Percentiles rank a stretch among this genome's conserved stretches.
phyloP scores from a whole-genome alignment of 1,139 yeast species.

The Kodamaea ohmeri region DNA sequence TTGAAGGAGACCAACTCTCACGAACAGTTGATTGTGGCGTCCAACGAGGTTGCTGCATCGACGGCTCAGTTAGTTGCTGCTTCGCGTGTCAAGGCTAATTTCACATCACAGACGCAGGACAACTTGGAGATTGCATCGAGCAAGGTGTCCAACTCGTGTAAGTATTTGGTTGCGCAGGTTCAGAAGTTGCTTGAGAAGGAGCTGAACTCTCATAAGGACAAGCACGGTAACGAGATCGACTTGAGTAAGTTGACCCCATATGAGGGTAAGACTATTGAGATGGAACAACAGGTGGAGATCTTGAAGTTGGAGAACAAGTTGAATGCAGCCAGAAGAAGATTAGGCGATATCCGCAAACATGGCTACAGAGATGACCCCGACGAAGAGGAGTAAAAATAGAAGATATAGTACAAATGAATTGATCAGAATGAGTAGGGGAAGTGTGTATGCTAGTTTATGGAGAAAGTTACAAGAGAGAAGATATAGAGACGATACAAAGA shows the following conservation, averaged over 20 bases:
- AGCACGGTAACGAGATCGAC: conserved; percentile 50
- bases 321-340: conserved; percentile 68
- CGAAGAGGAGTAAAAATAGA: conserved; percentile 37
- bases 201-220: conserved; percentile 15
- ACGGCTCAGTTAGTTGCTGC: conserved; percentile 94
- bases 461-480: no score
- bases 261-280: conserved; percentile 82
- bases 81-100: conserved; percentile 80
- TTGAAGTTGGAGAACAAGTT: conserved; percentile 77
- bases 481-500: no score
- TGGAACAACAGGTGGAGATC: conserved; percentile 93
- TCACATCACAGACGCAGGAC: conserved; percentile 76
- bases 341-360: conserved; percentile 81
- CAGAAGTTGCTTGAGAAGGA: conserved; percentile 54
- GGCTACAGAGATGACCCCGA: conserved; percentile 66
- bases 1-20: conserved; percentile 61
- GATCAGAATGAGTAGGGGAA: no score
- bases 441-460: no score
- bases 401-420: no score
- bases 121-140: conserved; percentile 67
- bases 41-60: conserved; percentile 89
- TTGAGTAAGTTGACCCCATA: conserved; percentile 69
- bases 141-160: conserved; percentile 72
- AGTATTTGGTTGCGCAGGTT: conserved; percentile 66
- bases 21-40: conserved; percentile 85